phyloP scores from a whole-genome alignment of 2,329 filamentous ascomycete genomes.

The Fonsecaea pedrosoi region DNA sequence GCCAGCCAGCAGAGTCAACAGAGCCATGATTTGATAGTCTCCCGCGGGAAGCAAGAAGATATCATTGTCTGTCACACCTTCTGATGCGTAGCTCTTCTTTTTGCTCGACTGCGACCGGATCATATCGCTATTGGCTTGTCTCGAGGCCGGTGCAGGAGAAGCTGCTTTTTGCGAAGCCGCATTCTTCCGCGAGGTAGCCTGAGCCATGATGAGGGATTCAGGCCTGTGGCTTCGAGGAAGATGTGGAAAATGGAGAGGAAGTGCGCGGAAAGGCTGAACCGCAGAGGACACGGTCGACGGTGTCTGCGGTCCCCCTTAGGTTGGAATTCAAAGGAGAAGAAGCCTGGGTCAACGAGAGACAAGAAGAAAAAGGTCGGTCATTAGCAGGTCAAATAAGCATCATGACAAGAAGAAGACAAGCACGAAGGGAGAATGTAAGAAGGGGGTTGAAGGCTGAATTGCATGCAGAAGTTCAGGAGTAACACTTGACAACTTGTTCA shows the following conservation, averaged over 20 bases:
- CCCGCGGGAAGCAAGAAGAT: slow-evolving; percentile 82
- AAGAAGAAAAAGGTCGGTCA: slow-evolving; percentile 43
- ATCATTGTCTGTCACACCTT: slow-evolving; percentile 79
- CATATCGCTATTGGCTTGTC: slow-evolving; percentile 15
- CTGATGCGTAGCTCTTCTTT: slow-evolving; percentile 53
- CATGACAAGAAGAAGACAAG: slow-evolving; percentile 26
- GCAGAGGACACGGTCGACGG: slow-evolving; percentile 8
- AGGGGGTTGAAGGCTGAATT: slow-evolving; percentile 41
- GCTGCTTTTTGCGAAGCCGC: slow-evolving; percentile 20
- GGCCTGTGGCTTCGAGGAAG: neutral
- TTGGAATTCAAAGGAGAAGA: slow-evolving; percentile 15
- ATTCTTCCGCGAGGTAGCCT: slow-evolving; percentile 24
- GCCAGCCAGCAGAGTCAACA: slow-evolving; percentile 76
- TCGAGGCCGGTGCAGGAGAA: slow-evolving; percentile 39
- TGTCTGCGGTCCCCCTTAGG: slow-evolving; percentile 9
- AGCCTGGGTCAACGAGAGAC: slow-evolving; percentile 44
- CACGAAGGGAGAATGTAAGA: slow-evolving; percentile 34
- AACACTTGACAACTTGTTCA: slow-evolving; percentile 35
- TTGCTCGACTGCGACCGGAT: slow-evolving; percentile 37
- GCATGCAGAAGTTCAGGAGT: slow-evolving; percentile 38
- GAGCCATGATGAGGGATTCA: slow-evolving; percentile 22
- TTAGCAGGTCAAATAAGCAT: slow-evolving; percentile 46
- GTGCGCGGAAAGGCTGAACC: slow-evolving; percentile 14
- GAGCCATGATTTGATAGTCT: slow-evolving; percentile 79
- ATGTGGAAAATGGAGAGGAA: neutral